Conservation (phyloP, 1,284 basidiomycete genomes). For the Cryptococcus neoformans region DNA sequence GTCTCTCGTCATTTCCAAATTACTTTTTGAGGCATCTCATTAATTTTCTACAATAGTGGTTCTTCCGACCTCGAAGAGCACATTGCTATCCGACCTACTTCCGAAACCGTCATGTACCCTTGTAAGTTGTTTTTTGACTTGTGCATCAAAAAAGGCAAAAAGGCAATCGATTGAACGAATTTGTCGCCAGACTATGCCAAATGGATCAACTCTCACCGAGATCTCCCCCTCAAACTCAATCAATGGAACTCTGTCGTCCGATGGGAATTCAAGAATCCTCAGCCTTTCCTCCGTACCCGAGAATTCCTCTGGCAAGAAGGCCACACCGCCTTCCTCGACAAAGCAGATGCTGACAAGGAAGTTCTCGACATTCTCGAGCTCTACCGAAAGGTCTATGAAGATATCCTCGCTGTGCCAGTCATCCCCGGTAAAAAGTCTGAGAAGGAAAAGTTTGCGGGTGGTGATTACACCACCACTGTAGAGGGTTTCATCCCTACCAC, state of each 20-base stretch:
- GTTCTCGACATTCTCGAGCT: slow-evolving; percentile 93
- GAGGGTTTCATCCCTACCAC: slow-evolving; percentile 98
- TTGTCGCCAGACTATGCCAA: slow-evolving; percentile 69
- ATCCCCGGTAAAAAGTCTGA: slow-evolving; percentile 96
- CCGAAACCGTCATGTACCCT: slow-evolving; percentile 98
- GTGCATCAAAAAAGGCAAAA: not conserved
- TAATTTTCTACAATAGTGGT: slow-evolving; percentile 58
- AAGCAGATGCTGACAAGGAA: slow-evolving; percentile 84
- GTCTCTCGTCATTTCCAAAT: slow-evolving; percentile 40
- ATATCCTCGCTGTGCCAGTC: slow-evolving; percentile 95
- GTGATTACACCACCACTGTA: slow-evolving; percentile 95
- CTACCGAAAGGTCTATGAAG: slow-evolving; percentile 95
- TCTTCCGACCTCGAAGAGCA: slow-evolving; percentile 93
- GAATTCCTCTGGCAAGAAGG: slow-evolving; percentile 99
- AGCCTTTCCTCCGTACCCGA: slow-evolving; percentile 97
- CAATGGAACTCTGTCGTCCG: slow-evolving; percentile 99
- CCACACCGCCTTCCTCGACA: slow-evolving; percentile 91
- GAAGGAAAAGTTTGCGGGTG: slow-evolving; percentile 99
- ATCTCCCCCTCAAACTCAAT: slow-evolving; percentile 95
- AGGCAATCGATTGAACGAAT: slow-evolving; percentile 29
- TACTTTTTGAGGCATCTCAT: not conserved
- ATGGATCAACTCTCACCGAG: slow-evolving; percentile 98
- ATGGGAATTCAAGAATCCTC: slow-evolving; percentile 99
- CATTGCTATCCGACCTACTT: slow-evolving; percentile 96
- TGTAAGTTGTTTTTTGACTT: slow-evolving; percentile 55